Evolutionary conservation across 768 basidiomycete genomes (phyloP), one percentile per base, ranked within the genome.

Genomic region (Lentinus brumalis): DNA sequence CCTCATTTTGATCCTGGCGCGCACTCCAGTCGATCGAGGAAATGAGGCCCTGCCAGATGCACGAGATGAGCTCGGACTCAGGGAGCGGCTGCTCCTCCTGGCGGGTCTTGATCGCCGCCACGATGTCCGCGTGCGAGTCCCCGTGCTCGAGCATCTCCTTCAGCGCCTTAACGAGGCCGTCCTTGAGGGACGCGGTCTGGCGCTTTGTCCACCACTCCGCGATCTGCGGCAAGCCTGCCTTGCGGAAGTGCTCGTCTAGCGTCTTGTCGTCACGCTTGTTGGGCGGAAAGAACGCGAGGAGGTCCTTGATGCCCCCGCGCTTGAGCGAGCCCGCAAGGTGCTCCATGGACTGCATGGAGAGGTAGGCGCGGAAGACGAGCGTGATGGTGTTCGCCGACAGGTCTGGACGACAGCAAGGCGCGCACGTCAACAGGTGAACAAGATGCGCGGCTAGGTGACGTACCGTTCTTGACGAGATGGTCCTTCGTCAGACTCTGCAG

Each of bases 141-240:
- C 85, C 87, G 46, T 80, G 83, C 67, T 87, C 88, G 57, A 86
- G 84, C 71, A 89, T 79, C 60, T 87, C 87, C 58, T 83, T 86
- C 56, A 93, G 80, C 26, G 86, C 85, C 66, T 79, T 81, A 68
- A 88, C 75, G 63, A 96, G 83, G 46, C 81, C 79, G 59, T 95
- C 92, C 74, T 91, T 94, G 66, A 92, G 85, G 59, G 88, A 85
- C 57, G 87, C 87, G 61, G 87, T 87, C 71, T 94, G 92, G 73
- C 87, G 89, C 82, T 96, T 97, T 49, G 86, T 86, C 83, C 91
- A 98, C 93, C 94, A 98, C 15, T 98, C 96, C 2, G 91, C 88
- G 45, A 98, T 85, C 66, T 87, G 86, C 18, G 86, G 76, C 18
- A 97, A 79, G 18, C 86, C 87, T 60, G 86, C 89, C 59, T 85